Evolutionary conservation across 139 green algal genomes (phyloP), one percentile per base, ranked within the genome.

Genomic region (Tetratostichococcus sp.): DNA sequence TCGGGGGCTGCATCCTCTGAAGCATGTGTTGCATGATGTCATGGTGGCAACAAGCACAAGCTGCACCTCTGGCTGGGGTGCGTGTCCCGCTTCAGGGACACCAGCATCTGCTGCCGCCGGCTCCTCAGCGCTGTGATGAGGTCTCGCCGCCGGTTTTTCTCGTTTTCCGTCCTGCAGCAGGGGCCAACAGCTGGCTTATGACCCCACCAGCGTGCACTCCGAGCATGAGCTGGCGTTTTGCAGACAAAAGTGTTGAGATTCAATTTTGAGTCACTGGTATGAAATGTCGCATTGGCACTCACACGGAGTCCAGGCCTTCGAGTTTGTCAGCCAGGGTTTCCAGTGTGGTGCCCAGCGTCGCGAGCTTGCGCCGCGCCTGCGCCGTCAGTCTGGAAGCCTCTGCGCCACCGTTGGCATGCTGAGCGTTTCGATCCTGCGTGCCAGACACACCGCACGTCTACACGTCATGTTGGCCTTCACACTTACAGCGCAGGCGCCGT

Each of bases 401-500:
- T 11, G 87, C 85, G 1, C 89, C 90, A 19, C 89, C 87, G 35
- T 80, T 75, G 3, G 88, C 75, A 69, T 87, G 72, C 23, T 92
- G 86, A 5, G 86, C 65, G 66, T 97, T 97, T 25, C 92, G 86
- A 42, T 97, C 91, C 87, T 97, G 84, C 70, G n/a, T n/a, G n/a
- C n/a, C n/a, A n/a, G n/a, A n/a, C n/a, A n/a, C n/a, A n/a, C n/a
- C n/a, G n/a, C n/a, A n/a, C n/a, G n/a, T n/a, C n/a, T n/a, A n/a
- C n/a, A n/a, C n/a, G n/a, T n/a, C 34, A 19, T 32, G 28, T 67
- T 23, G 25, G 39, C n/a, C n/a, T n/a, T n/a, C n/a, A n/a, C n/a
- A n/a, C n/a, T n/a, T n/a, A n/a, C n/a, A n/a, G n/a, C n/a, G n/a
- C n/a, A n/a, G n/a, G n/a, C n/a, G n/a, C n/a, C n/a, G n/a, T n/a